phyloP scores from a whole-genome alignment of 257 asterid genomes.

The Solanum raphanifolium region DNA sequence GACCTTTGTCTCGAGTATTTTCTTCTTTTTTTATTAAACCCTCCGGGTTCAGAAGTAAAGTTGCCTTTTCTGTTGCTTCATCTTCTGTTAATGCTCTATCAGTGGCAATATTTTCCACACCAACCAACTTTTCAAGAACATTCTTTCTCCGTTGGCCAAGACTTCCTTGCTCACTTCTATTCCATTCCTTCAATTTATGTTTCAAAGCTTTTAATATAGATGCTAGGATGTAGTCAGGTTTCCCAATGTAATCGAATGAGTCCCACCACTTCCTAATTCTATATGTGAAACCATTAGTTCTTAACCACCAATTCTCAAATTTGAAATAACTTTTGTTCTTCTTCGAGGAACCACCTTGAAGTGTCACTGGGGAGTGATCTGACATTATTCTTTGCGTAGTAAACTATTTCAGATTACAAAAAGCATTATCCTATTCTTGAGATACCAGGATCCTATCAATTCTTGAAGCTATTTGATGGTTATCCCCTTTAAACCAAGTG shows the following conservation, averaged over 20 bases:
- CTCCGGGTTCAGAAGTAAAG: background rate
- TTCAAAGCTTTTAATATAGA: background rate
- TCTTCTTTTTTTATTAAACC: background rate
- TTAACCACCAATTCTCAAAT: background rate
- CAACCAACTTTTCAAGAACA: background rate
- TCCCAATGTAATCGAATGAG: background rate
- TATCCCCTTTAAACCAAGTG: no score
- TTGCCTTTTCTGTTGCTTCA: background rate
- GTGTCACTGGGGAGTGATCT: background rate
- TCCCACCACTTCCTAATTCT: background rate
- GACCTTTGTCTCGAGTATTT: background rate
- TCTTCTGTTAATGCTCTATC: background rate
- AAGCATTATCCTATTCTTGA: no score
- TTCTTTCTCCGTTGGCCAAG: background rate
- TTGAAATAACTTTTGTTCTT: background rate
- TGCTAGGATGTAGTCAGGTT: background rate
- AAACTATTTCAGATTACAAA: no score
- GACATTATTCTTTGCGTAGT: no score
- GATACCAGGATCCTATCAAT: no score
- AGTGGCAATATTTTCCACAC: background rate
- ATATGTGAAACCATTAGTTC: background rate
- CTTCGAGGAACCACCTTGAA: background rate
- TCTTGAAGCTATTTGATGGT: no score
- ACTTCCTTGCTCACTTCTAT: background rate
- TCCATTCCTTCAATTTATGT: background rate